Evolutionary conservation across 2,329 filamentous ascomycete species (phyloP), one percentile per base, ranked within the genome.

Genomic region (Curvularia sp.): DNA sequence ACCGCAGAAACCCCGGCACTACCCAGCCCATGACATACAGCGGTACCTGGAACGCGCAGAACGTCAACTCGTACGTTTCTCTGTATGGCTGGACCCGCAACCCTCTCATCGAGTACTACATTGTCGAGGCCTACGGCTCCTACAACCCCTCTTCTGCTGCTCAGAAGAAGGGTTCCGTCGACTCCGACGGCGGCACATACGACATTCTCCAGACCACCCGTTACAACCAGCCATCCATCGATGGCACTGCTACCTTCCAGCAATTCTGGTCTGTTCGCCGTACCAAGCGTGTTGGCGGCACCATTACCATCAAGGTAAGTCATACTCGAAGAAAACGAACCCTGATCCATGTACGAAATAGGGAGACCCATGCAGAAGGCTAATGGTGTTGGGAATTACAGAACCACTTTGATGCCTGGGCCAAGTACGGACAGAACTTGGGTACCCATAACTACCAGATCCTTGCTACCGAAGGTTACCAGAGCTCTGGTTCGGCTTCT

Each of bases 71-170:
- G 22, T 86, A 86, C 69, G 79, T 88, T 15, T 74, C 84, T 13
- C 72, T 87, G n/a, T 87, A 87, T 67, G 85, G 85, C 46, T 87
- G 85, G 84, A 84, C 82, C 1, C 76, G 70, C 18, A 80, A 79
- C 69, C 83, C 83, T 0, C 74, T 85, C n/a, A 77, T 86, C 68
- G 85, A 86, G 64, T 86, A 86, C 76, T 86, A 86, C 75, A 82
- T 87, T 57, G 78, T 86, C 63, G 85, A 87, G 59, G 73, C 78
- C 12, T 83, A 81, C 68, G 83, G 81, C 59, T 79, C 78, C 42
- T 81, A 84, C 67, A 78, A 82, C 44, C 82, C 82, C 1, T 77
- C 78, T 56, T 79, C 80, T 64, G 82, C 77, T 18, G 79, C 78
- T 62, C 80, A 77, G 1, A 75, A 77, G 60, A 82, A 82, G 68